These are phyloP conservation scores for Leptographium radiaticola DNA, from an alignment of 2,329 filamentous ascomycete species.

Conservation along the genomic window DNA sequence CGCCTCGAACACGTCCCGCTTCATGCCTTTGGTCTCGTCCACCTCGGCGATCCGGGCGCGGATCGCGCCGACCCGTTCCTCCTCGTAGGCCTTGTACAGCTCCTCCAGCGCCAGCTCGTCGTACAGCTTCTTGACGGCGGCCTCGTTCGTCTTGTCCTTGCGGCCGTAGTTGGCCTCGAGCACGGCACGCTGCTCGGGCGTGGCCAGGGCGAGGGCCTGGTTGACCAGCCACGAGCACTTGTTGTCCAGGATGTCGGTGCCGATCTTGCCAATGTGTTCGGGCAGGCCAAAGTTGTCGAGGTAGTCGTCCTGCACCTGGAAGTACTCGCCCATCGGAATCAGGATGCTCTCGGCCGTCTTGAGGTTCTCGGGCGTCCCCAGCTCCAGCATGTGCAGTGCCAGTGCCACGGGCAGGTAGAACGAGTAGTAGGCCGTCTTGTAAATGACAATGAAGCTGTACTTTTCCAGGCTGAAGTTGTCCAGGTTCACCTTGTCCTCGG, in stretches of 20 bases:
- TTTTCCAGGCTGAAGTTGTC: conserved; percentile 92
- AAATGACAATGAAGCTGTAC: conserved; percentile 97
- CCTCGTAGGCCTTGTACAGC: conserved; percentile 80
- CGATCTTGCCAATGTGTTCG: conserved; percentile 91
- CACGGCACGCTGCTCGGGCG: conserved; percentile 71
- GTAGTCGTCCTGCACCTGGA: conserved; percentile 98
- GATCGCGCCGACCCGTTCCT: conserved; percentile 71
- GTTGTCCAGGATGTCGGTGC: conserved; percentile 98
- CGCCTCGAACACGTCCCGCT: conserved; percentile 76
- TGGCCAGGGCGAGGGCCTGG: conserved; percentile 71
- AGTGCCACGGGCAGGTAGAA: conserved; percentile 97
- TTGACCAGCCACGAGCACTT: conserved; percentile 99
- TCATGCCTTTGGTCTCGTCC: conserved; percentile 78
- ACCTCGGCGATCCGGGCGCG: conserved; percentile 60
- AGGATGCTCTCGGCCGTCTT: conserved; percentile 83
- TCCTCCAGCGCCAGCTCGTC: conserved; percentile 74
- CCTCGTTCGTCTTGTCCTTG: conserved; percentile 76
- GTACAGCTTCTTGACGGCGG: conserved; percentile 77
- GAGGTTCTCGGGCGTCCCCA: conserved; percentile 79
- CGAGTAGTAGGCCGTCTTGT: conserved; percentile 98
- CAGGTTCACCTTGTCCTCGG: conserved; percentile 85
- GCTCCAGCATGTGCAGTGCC: conserved; percentile 70
- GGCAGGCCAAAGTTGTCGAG: conserved; percentile 95
- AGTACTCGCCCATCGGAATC: conserved; percentile 96
- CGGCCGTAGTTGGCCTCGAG: conserved; percentile 89